Evolutionary conservation across 345 rosid genomes (phyloP).

Genomic region (Microthlaspi erraticum): DNA sequence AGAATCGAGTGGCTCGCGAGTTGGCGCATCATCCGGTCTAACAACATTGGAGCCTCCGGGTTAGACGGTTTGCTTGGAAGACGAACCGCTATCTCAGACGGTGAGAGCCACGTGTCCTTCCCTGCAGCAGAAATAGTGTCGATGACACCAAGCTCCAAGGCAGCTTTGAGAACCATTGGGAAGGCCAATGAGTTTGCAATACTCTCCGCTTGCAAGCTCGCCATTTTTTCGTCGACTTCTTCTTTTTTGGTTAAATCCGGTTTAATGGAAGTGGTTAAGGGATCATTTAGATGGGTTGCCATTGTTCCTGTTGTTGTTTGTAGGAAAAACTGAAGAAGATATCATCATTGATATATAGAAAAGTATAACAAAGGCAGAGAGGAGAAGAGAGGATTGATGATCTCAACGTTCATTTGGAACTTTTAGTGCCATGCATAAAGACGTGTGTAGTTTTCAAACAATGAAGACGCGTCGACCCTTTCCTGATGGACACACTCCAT

Average conservation of each 20-base stretch:
- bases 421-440: neutral
- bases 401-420: neutral
- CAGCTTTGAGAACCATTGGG: slow-evolving; percentile 45
- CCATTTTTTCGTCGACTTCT: neutral
- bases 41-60: slow-evolving; percentile 46
- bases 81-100: slow-evolving; percentile 46
- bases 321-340: neutral
- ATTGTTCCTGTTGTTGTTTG: neutral
- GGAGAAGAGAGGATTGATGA: neutral
- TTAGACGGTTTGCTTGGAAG: slow-evolving; percentile 34
- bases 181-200: slow-evolving; percentile 24
- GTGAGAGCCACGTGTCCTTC: slow-evolving; percentile 41
- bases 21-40: slow-evolving; percentile 53
- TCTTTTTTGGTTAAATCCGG: slow-evolving; percentile 10
- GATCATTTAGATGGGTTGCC: neutral
- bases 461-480: too few species aligned
- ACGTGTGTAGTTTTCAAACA: too few species aligned
- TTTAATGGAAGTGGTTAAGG: neutral
- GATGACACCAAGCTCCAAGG: slow-evolving; percentile 41
- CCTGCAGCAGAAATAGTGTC: slow-evolving; percentile 45
- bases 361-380: neutral
- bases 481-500: too few species aligned
- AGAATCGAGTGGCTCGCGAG: slow-evolving; percentile 48
- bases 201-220: slow-evolving; percentile 8
- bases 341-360: neutral